Evolutionary conservation across 768 basidiomycete species (phyloP), one percentile per base, ranked within the genome.

Genomic region (Rhodotorula paludigena): DNA sequence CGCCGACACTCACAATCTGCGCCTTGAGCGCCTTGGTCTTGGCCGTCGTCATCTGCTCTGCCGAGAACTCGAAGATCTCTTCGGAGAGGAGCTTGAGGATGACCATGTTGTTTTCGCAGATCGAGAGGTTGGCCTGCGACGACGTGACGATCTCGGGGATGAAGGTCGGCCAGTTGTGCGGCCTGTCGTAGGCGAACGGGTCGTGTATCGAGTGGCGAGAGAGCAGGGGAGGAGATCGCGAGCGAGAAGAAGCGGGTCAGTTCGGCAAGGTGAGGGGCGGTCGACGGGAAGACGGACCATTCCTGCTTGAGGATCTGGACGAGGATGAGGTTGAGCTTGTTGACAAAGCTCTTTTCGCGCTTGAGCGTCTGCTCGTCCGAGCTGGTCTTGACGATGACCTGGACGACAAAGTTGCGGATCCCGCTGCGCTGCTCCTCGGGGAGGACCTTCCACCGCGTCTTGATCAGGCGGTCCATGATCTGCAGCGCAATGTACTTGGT

Each of bases 41-140:
- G 16, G 88, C 87, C 79, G 96, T 92, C 0, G 93, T 97, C 92
- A 99, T 89, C 79, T 94, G 91, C 74, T 99, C 96, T 6, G 96
- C 92, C 7, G 92, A 96, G 79, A 88, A 99, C 79, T 99, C 96
- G 76, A 99, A 99, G 65, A 99, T 91, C 79, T 99, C 96, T 77
- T 99, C 96, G 0, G 92, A 94, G n/a, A 98, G 84, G 20, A 99
- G 83, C 76, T 90, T 90, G 74, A 98, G 83, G 77, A 99, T 98
- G 78, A 92, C 85, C 96, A 99, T 99, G 81, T 99, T 99, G 84
- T 99, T 99, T 81, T 99, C 96, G 83, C 96, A 98, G 38, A 98
- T 84, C 4, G 90, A 87, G 47, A 97, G 85, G 77, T 92, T 97
- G 49, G 90, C 91, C 79, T 94, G 94, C 51, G 94, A 98, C 14